Evolutionary conservation across 805 yeast species (phyloP).

Genomic region (Sugiyamaella floridensis): DNA sequence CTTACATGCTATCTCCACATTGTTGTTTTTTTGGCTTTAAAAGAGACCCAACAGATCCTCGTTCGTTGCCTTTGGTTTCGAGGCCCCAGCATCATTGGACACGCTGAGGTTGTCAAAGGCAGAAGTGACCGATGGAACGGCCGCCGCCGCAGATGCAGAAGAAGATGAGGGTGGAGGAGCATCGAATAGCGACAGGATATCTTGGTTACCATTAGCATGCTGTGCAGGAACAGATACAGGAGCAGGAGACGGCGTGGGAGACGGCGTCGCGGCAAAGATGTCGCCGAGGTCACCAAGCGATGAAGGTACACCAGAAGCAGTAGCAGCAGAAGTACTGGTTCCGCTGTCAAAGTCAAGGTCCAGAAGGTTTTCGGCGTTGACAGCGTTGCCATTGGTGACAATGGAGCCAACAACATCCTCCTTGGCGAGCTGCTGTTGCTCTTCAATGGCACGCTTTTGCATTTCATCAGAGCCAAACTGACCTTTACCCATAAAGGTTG

Average conservation of each 20-base stretch:
- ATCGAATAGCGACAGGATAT: conserved; percentile 43
- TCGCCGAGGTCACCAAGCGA: conserved; percentile 72
- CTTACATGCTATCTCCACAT: background rate
- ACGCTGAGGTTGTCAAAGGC: conserved; percentile 13
- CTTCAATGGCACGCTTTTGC: conserved; percentile 54
- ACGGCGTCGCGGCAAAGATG: conserved; percentile 37
- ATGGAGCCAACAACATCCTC: conserved; percentile 47
- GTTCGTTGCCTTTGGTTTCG: conserved; percentile 13
- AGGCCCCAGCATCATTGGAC: background rate
- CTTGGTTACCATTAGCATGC: conserved; percentile 27
- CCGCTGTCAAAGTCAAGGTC: conserved; percentile 71
- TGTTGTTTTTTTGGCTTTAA: conserved; percentile 9
- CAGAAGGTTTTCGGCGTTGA: conserved; percentile 70
- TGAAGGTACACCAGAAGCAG: conserved; percentile 22
- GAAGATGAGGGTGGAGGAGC: background rate
- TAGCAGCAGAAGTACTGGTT: conserved; percentile 4
- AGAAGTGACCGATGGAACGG: conserved; percentile 8
- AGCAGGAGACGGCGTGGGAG: conserved; percentile 13
- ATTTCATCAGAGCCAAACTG: conserved; percentile 36
- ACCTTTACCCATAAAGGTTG: conserved; percentile 48
- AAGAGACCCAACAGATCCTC: conserved; percentile 30
- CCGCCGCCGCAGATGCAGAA: background rate
- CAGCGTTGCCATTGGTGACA: conserved; percentile 34
- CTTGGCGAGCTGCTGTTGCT: conserved; percentile 68
- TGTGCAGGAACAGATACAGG: background rate